Conservation (phyloP, 1,284 basidiomycete genomes). For the Bjerkandera adusta region DNA sequence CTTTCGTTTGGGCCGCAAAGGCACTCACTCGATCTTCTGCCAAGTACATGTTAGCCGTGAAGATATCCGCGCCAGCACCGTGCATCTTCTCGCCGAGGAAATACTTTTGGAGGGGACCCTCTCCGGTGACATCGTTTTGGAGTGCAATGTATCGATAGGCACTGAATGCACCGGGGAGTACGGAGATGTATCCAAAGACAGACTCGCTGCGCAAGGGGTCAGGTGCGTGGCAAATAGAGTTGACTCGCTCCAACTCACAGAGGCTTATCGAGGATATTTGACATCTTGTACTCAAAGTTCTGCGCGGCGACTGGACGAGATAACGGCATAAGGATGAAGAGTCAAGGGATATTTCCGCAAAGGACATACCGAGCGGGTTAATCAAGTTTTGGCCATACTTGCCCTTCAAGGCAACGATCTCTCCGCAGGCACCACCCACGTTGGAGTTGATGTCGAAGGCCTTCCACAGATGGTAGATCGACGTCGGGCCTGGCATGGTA, state of each 20-base stretch:
- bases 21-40: conserved; percentile 78
- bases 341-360: too few relatives aligned
- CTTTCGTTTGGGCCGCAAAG: neutral
- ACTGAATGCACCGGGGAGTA: conserved; percentile 91
- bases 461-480: conserved; percentile 97
- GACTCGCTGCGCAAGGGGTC: conserved; percentile 45
- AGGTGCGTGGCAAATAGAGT: neutral
- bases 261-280: conserved; percentile 90
- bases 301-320: conserved; percentile 76
- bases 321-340: too few relatives aligned
- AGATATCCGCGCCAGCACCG: conserved; percentile 84
- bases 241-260: conserved; percentile 38
- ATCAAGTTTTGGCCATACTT: conserved; percentile 74
- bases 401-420: conserved; percentile 92
- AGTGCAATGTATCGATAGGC: conserved; percentile 91
- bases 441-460: conserved; percentile 96
- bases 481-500: conserved; percentile 86
- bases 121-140: conserved; percentile 80
- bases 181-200: conserved; percentile 91
- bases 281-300: conserved; percentile 98
- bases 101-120: conserved; percentile 91
- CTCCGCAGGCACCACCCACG: conserved; percentile 96
- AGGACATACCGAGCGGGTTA: conserved; percentile 68
- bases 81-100: conserved; percentile 95
- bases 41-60: conserved; percentile 95